Conservation (phyloP, 2,329 filamentous ascomycete genomes). For the Alternaria incomplexa region DNA sequence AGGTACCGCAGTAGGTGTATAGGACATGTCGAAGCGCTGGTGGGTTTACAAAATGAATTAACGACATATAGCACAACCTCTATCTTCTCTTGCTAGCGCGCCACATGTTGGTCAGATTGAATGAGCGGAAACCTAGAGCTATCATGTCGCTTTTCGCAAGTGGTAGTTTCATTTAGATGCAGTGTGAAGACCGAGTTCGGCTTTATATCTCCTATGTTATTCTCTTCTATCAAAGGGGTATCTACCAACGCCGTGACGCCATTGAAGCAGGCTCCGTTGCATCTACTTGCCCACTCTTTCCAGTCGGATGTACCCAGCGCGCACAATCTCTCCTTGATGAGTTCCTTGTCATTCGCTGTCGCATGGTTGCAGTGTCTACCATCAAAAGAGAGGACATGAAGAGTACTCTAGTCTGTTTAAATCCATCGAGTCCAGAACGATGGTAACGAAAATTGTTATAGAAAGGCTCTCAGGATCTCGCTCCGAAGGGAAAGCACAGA, state of each 20-base stretch:
- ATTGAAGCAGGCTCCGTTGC: background rate
- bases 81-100: background rate
- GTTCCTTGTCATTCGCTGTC: too few relatives aligned
- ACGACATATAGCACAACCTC: background rate
- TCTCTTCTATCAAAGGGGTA: background rate
- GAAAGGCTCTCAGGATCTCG: background rate
- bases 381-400: too few relatives aligned
- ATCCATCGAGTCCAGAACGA: too few relatives aligned
- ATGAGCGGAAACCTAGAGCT: background rate
- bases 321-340: background rate
- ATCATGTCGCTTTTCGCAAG: background rate
- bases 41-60: background rate
- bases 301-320: background rate
- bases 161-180: background rate
- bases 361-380: too few relatives aligned
- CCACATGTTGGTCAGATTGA: background rate
- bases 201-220: background rate
- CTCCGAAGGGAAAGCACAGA: background rate
- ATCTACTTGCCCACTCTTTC: background rate
- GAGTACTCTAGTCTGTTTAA: too few relatives aligned
- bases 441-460: too few relatives aligned
- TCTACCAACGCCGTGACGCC: background rate
- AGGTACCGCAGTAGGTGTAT: background rate
- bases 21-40: background rate
- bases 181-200: background rate